Evolutionary conservation across 805 yeast genomes (phyloP), one percentile per base, ranked within the genome.

Genomic region (Saccharomycopsis fermentans): DNA sequence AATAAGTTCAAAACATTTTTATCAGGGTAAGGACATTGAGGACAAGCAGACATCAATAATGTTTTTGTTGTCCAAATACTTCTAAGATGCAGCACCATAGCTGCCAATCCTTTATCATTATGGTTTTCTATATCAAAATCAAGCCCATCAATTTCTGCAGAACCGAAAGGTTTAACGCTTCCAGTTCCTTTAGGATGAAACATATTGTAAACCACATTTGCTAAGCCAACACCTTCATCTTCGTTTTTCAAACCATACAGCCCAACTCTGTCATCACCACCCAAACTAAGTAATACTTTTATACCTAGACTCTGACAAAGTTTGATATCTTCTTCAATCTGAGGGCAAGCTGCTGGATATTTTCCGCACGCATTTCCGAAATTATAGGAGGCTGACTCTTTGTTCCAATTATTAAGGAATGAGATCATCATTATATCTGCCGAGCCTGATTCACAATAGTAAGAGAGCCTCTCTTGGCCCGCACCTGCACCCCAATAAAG

Each of bases 221-320:
- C 91, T 65, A 81, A 82, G 1, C 68, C 67, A 65, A 78, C 81
- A 50, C 89, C 97, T 68, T 88, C 91, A 62, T 82, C 74, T 68
- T 90, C 96, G 61, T 82, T 78, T 65, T 88, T 84, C 68, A 90
- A 90, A 1, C 97, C 97, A 67, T 92, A 96, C 34, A 87, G 73
- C 2, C 62, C 63, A 11, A 52, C 17, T 52, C 90, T 78, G 9
- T 90, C 62, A 32, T 88, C 85, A 66, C 96, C 96, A 75, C 74
- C 83, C 64, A 91, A 69, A 0, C 96, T 87, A 6, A 91, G 69
- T 35, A 91, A 68, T 2, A 91, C 84, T 65, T 83, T 86, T 65
- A 87, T 86, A 54, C 97, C 97, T n/a, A 76, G 67, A 1, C 73
- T 66, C 73, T 91, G 97, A 73, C 97, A 91, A 3, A 82, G 76